These are phyloP conservation scores for Elongisporangium anandrum DNA, from an alignment of 352 stramenopile genomes.

Conservation along the genomic window DNA sequence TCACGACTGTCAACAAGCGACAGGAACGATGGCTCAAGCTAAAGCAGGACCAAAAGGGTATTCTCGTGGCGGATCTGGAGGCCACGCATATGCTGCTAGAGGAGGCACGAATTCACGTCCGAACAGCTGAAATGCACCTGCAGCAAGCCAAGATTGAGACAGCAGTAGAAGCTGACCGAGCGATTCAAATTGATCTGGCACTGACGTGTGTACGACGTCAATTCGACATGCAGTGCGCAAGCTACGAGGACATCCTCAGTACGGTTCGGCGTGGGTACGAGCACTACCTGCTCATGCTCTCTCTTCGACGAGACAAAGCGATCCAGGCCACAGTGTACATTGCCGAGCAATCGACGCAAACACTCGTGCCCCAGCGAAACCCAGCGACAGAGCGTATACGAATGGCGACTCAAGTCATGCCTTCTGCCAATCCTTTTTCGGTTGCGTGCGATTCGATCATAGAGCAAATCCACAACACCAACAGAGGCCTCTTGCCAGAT, in stretches of 20 bases:
- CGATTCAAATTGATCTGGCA: slow-evolving; percentile 33
- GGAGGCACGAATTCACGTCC: slow-evolving; percentile 13
- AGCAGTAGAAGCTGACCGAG: slow-evolving; percentile 38
- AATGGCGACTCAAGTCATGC: slow-evolving; percentile 41
- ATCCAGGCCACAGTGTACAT: slow-evolving; percentile 54
- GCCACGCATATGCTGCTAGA: slow-evolving; percentile 19
- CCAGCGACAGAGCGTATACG: slow-evolving; percentile 55
- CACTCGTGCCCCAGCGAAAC: slow-evolving; percentile 59
- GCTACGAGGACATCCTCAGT: slow-evolving; percentile 47
- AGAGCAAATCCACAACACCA: slow-evolving; percentile 55
- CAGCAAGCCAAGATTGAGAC: slow-evolving; percentile 39
- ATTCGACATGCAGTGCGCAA: slow-evolving; percentile 47
- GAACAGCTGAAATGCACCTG: slow-evolving; percentile 13
- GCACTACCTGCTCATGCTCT: slow-evolving; percentile 53
- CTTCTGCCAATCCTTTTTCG: slow-evolving; percentile 16
- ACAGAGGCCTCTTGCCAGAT: slow-evolving; percentile 37
- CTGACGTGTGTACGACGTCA: slow-evolving; percentile 32
- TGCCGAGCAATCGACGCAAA: slow-evolving; percentile 37
- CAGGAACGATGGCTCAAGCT: slow-evolving; percentile 32
- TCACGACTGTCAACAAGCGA: slow-evolving; percentile 37
- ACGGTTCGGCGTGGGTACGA: slow-evolving; percentile 62
- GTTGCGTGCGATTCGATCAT: slow-evolving; percentile 33
- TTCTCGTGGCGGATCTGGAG: slow-evolving; percentile 49
- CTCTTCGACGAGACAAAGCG: slow-evolving; percentile 43
- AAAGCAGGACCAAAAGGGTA: slow-evolving; percentile 42